Base-by-base conservation (phyloP, 2,329 filamentous ascomycete species). In the Phialocephala sp. region DNA sequence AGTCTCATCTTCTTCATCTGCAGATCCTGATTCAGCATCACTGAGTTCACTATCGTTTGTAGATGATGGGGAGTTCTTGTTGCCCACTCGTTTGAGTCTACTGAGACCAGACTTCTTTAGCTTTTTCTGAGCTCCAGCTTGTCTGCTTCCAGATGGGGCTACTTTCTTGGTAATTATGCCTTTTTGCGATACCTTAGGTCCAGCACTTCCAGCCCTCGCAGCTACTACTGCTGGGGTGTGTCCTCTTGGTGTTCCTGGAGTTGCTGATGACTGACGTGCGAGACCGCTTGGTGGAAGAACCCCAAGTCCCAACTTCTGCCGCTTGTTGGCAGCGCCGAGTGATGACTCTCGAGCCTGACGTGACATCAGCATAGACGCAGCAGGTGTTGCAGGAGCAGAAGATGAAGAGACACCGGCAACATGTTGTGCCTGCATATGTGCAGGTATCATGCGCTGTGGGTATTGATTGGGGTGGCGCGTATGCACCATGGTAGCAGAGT, bases 41-140 rank as follows among this genome's bases (percentile, higher is more conserved):
- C 87, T 89, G 47, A 89, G 80, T 72, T 90, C 87, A 71, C 86
- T 89, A 66, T 90, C 87, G 59, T 83, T 86, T 6, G 85, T 86
- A 4, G 87, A 88, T 4, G 85, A 86, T 2, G 87, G 86, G 1
- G 87, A 89, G 68, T 86, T 87, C 74, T 87, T 85, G 55, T 52
- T 67, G 78, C 84, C 69, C 39, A 65, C 55, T 24, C 75, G 87
- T 77, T 89, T 89, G 32, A 89, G 83, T 36, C 87, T 84, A 27
- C 86, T 88, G 2, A 89, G 78, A 11, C 83, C 84, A n/a, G 87
- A 89, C 72, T 89, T 89, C 69, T 68, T 71, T 9, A 68, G 68
- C 60, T 75, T 77, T 4, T 75, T 69, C 59, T 66, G 66, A 37
- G 66, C 67, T 27, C 71, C 74, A 64, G 72, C 72, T 61, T 76